These are phyloP conservation scores for Stephanodiscus triporus DNA, from an alignment of 108 stramenopile genomes.

Conservation along the genomic window DNA sequence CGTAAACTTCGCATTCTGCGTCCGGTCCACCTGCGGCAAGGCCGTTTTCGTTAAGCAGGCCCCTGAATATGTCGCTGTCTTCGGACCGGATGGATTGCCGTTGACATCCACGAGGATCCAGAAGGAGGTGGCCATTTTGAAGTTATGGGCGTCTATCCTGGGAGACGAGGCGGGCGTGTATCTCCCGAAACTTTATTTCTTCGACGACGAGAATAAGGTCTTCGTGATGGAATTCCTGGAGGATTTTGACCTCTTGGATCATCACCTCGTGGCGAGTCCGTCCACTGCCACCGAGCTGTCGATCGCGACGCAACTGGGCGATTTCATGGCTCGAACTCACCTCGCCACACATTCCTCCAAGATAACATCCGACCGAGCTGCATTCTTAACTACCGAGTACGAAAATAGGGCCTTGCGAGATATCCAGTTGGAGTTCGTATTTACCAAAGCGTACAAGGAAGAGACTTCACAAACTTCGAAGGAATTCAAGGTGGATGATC, in stretches of 20 bases:
- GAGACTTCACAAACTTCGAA: constrained; percentile 65
- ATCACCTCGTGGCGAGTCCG: constrained; percentile 63
- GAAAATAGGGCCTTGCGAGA: constrained; percentile 82
- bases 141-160: constrained; percentile 62
- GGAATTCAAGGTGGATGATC: constrained; percentile 56
- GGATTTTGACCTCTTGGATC: constrained; percentile 67
- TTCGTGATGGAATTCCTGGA: constrained; percentile 89
- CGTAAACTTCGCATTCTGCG: constrained; percentile 86
- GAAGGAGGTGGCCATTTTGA: constrained; percentile 66
- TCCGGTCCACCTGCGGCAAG: constrained; percentile 39
- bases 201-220: constrained; percentile 72
- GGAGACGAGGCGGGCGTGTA: constrained; percentile 54
- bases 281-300: constrained; percentile 24
- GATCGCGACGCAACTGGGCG: constrained; percentile 64
- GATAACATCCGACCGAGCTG: constrained; percentile 49
- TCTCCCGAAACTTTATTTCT: constrained; percentile 72
- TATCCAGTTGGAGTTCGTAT: constrained; percentile 82
- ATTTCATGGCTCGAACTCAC: constrained; percentile 80
- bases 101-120: constrained; percentile 74
- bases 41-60: constrained; percentile 85
- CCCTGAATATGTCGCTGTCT: constrained; percentile 83
- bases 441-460: constrained; percentile 82
- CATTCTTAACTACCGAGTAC: constrained; percentile 55
- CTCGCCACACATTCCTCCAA: constrained; percentile 68
- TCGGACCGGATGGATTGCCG: constrained; percentile 77